A percentile compares a stretch with the other conserved stretches of the same genome.
Conservation (phyloP, 2,329 filamentous ascomycete genomes). For the Blastomyces silverae region DNA sequence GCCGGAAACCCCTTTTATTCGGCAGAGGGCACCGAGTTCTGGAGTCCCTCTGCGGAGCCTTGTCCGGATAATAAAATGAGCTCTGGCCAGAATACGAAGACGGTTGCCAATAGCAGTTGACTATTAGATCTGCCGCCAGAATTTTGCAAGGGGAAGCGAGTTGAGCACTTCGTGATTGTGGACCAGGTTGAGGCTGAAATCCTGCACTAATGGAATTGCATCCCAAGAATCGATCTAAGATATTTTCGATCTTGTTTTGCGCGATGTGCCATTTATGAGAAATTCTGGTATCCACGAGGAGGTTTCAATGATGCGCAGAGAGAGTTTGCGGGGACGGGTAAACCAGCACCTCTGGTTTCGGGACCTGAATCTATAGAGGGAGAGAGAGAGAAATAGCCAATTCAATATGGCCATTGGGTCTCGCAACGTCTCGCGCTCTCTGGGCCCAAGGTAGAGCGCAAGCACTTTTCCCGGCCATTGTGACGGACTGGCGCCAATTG, state of each 20-base stretch:
- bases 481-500: not conserved
- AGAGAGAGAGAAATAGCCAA: not conserved
- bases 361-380: not conserved
- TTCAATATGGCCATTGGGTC: not conserved
- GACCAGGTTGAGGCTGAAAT: not conserved
- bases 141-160: not conserved
- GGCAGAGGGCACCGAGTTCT: not conserved
- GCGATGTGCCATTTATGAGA: not conserved
- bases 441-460: not conserved
- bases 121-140: not conserved
- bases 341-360: not conserved
- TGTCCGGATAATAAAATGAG: not conserved
- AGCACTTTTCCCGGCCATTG: not conserved
- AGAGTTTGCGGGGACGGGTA: not conserved
- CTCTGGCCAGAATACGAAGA: conserved; percentile 4
- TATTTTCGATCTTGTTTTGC: not conserved
- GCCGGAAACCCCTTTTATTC: not conserved
- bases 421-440: not conserved
- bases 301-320: not conserved
- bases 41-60: not conserved
- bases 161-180: not conserved
- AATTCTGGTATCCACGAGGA: not conserved
- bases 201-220: not conserved
- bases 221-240: not conserved
- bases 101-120: not conserved